These are phyloP conservation scores for Wickerhamomyces bisporus DNA, from an alignment of 805 yeast species.

Conservation along the genomic window DNA sequence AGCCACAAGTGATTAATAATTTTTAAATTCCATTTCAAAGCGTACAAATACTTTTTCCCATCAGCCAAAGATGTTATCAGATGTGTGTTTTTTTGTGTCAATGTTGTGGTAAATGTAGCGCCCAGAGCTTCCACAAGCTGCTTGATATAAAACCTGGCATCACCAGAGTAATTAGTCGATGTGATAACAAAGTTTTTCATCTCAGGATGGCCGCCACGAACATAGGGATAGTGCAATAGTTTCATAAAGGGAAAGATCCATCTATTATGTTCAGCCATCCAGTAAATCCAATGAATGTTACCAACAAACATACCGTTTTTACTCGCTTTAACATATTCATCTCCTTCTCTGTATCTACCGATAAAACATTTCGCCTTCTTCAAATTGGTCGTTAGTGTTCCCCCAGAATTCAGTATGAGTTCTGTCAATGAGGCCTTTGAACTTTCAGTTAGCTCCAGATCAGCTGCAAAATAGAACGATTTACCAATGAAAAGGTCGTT, in stretches of 20 bases:
- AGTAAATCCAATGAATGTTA: conserved; percentile 70
- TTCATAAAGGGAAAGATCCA: conserved; percentile 53
- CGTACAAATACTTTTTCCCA: conserved; percentile 77
- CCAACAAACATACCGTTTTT: conserved; percentile 45
- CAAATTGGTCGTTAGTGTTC: conserved; percentile 31
- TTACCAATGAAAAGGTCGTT: conserved; percentile 37
- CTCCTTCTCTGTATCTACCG: conserved; percentile 59
- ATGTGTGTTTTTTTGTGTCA: conserved; percentile 63
- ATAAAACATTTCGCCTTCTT: conserved; percentile 43
- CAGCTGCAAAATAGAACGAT: conserved; percentile 46
- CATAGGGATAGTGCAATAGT: conserved; percentile 67
- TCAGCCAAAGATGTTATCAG: conserved; percentile 59
- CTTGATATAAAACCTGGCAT: conserved; percentile 69
- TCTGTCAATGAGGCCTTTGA: conserved; percentile 34
- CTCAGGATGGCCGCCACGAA: conserved; percentile 42
- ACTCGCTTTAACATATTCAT: conserved; percentile 44
- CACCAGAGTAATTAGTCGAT: conserved; percentile 81
- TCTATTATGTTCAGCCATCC: conserved; percentile 48
- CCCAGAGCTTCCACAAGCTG: conserved; percentile 64
- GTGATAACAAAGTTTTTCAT: conserved; percentile 54
- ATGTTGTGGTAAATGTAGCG: conserved; percentile 63
- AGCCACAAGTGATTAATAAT: conserved; percentile 84
- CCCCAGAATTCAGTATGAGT: conserved; percentile 52
- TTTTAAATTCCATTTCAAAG: conserved; percentile 58
- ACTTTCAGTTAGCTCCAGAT: conserved; percentile 47